Evolutionary conservation across 345 rosid species (phyloP), one percentile per base, ranked within the genome.

Genomic region (Salix brachista): DNA sequence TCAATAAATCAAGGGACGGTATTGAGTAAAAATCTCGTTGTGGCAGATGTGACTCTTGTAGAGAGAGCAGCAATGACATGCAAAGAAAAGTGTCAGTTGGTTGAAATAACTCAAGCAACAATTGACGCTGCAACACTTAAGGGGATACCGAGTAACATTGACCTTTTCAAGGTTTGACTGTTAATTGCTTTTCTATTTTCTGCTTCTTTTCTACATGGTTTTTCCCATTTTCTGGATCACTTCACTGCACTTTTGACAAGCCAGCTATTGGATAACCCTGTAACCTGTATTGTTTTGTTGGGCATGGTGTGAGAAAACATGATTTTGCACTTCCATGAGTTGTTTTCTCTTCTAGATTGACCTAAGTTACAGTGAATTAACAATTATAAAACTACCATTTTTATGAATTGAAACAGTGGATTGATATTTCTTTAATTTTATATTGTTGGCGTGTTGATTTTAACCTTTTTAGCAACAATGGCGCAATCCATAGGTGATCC

Each of bases 111-210:
- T 71, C 99, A 93, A 85, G 99, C 97, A 58, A 96, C 99, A 32
- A 91, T 96, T 66, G 90, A 93, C 82, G 99, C 99, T 79, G 99
- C 99, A 50, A 89, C 83, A 85, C 83, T 96, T 65, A 77, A 90
- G 86, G 99, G 99, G 77, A 96, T 96, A 78, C 97, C 97, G 23
- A 90, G 94, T 85, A 96, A 95, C 85, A 93, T 95, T 60, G 99
- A 93, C 76, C 97, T 96, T 71, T 90, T 91, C 84, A 95, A 91
- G 99, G 99, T 93, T 72, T 42, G 80, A 34, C 42, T 71, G 14
- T 19, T 25, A 36, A 26, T 71, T 25, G 21, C 62, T 28, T 25
- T 82, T 58, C 39, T 70, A 26, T 54, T 68, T 41, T 73, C 23
- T 78, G 16, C 62, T 69, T 42, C n/a, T 65, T 50, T 67, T 28